Base-by-base conservation (phyloP, 2,329 filamentous ascomycete genomes). In the Coniella lustricola region DNA sequence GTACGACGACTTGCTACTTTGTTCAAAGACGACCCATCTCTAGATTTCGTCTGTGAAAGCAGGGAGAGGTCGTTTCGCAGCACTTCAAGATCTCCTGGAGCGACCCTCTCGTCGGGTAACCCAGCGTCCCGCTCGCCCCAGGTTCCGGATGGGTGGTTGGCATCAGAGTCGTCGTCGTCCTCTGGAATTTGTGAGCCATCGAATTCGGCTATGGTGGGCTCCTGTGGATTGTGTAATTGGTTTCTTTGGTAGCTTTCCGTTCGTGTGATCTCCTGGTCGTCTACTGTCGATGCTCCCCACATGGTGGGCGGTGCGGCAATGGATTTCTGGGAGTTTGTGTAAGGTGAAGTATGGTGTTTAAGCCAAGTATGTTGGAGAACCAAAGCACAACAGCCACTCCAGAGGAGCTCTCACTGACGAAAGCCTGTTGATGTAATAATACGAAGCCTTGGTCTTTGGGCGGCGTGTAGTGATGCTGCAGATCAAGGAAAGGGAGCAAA, bases 61-160 rank as follows among this genome's bases (percentile, higher is more conserved):
- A 29, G 17, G 1, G 47, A 40, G 29, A 52, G 50, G 7, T 52
- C 47, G 5, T 18, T 46, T 7, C 48, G 29, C 4, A 52, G 43
- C 21, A 20, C 17, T 0, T 46, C 39, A 18, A 52, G 37, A 25
- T 52, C 47, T 3, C 37, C 12, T 43, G 39, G 50, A 3, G 50
- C 43, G 29, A 16, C 38, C 3, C 25, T 43, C 39, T 44, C 50
- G 1, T 44, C 25, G n/a, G 50, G 42, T 5, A 52, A 40, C 8
- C 31, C 38, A 5, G 38, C 44, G 17, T 52, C 50, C 14, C 40
- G 50, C 35, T 52, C 50, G 14, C 50, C 50, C 50, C 50, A 52
- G 21, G 50, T 50, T 4, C 50, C 50, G 16, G 44, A 13, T 17
- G 20, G 44, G 7, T 39, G 16, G 4, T 13, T 3, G 2, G 44